Percentiles rank a stretch among this genome's conserved stretches.
Conservation (phyloP, 2,329 filamentous ascomycete genomes). For the Sclerotinia trifoliorum region DNA sequence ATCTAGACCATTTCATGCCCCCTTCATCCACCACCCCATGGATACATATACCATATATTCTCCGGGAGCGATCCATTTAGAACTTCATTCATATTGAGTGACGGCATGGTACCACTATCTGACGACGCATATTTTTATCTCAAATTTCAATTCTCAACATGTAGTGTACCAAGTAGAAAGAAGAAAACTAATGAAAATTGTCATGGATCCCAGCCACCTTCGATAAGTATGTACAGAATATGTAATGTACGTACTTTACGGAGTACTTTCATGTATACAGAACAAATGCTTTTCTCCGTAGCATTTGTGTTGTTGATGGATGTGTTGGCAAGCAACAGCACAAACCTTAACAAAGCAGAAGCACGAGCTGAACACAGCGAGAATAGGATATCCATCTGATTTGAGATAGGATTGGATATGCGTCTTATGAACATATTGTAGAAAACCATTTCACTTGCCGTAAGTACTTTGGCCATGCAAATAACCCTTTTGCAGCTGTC, state of each 20-base stretch:
- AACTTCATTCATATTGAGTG: slow-evolving; percentile 3
- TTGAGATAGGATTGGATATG: slow-evolving; percentile 21
- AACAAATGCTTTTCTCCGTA: slow-evolving; percentile 17
- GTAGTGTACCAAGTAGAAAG: not conserved
- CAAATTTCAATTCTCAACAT: not conserved
- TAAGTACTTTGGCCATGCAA: slow-evolving; percentile 19
- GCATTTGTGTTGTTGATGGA: slow-evolving; percentile 17
- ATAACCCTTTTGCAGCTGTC: slow-evolving; percentile 24
- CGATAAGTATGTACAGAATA: not conserved
- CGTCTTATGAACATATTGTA: slow-evolving; percentile 21
- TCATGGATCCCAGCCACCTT: slow-evolving; percentile 1
- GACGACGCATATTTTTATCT: not conserved
- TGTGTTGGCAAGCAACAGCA: slow-evolving; percentile 23
- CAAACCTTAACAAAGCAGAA: slow-evolving; percentile 18
- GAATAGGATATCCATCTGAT: slow-evolving; percentile 16
- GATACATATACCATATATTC: not conserved
- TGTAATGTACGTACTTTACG: slow-evolving; percentile 6
- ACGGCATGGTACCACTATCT: slow-evolving; percentile 9
- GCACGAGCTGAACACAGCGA: slow-evolving; percentile 23
- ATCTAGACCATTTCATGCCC: not conserved
- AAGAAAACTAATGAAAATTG: not conserved
- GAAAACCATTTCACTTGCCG: slow-evolving; percentile 4
- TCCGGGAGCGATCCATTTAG: slow-evolving; percentile 13
- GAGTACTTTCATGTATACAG: slow-evolving; percentile 5
- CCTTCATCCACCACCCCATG: too few relatives aligned